Evolutionary conservation across 2,329 filamentous ascomycete species (phyloP).

Genomic region (Amauroascus verrucosus): DNA sequence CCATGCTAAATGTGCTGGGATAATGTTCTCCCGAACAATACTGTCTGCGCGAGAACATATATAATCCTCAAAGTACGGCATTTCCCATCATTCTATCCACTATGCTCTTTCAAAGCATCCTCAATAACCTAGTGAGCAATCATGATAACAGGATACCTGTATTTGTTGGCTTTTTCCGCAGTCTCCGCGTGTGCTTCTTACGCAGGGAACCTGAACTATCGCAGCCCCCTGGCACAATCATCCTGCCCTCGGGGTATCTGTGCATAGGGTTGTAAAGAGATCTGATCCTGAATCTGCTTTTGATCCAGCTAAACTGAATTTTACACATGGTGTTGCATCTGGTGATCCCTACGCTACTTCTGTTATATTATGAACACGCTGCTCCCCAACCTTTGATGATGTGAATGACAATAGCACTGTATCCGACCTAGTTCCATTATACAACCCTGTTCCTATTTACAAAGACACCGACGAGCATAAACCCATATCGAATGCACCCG

Average conservation of each 20-base stretch:
- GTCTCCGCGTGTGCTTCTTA: constrained; percentile 5
- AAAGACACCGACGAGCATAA: constrained; percentile 5
- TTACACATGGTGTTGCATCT: constrained; percentile 54
- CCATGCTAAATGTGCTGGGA: background rate
- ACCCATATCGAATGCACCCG: constrained; percentile 2
- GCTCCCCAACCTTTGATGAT: constrained; percentile 33
- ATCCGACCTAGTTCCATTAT: constrained; percentile 7
- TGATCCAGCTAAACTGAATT: constrained; percentile 43
- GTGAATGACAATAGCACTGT: constrained; percentile 26
- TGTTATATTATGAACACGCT: constrained; percentile 37
- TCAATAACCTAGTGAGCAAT: background rate
- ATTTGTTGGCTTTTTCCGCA: background rate
- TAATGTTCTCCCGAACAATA: background rate
- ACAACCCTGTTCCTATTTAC: constrained; percentile 6
- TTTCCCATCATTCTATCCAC: background rate
- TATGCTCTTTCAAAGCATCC: background rate
- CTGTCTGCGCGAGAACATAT: background rate
- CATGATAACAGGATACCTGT: background rate
- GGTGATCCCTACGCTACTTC: constrained; percentile 35
- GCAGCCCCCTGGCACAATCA: constrained; percentile 56
- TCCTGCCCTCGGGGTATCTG: constrained; percentile 51
- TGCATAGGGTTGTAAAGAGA: constrained; percentile 50
- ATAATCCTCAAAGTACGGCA: background rate
- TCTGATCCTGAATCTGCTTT: constrained; percentile 33
- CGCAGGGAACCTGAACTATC: constrained; percentile 40